A percentile compares a stretch with the other conserved stretches of the same genome.
These are phyloP conservation scores for Fusarium sp. DNA, from an alignment of 2,329 filamentous ascomycete species.

Conservation along the genomic window DNA sequence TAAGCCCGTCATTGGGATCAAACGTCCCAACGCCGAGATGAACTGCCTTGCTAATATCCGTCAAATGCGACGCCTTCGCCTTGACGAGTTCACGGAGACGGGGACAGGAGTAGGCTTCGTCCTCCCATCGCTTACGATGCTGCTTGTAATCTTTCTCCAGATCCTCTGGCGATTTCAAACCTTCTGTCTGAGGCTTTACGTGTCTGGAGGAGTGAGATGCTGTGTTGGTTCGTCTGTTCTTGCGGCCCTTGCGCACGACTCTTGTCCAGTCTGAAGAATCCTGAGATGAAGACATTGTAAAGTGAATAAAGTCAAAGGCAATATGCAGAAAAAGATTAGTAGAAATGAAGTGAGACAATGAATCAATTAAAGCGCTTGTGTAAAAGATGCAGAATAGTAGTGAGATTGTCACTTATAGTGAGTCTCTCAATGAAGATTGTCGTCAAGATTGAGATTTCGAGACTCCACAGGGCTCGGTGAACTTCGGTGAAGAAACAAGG, in stretches of 20 bases:
- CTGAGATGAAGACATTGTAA: constrained; percentile 23
- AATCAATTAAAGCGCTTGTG: neutral
- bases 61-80: constrained; percentile 25
- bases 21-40: constrained; percentile 66
- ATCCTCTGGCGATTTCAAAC: constrained; percentile 12
- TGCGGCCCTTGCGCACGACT: constrained; percentile 39
- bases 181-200: neutral
- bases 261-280: constrained; percentile 39
- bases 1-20: constrained; percentile 56
- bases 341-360: neutral
- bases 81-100: constrained; percentile 49
- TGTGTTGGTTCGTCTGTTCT: constrained; percentile 2
- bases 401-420: constrained; percentile 12
- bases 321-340: neutral
- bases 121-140: constrained; percentile 43
- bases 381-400: neutral
- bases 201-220: neutral
- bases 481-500: constrained; percentile 24
- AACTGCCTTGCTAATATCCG: constrained; percentile 49
- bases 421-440: constrained; percentile 15
- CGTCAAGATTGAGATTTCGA: constrained; percentile 34
- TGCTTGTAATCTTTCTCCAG: constrained; percentile 45
- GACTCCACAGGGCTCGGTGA: constrained; percentile 30
- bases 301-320: neutral
- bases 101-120: constrained; percentile 36